Evolutionary conservation across 2,329 filamentous ascomycete genomes (phyloP).

Genomic region (Pseudocercospora ulei): DNA sequence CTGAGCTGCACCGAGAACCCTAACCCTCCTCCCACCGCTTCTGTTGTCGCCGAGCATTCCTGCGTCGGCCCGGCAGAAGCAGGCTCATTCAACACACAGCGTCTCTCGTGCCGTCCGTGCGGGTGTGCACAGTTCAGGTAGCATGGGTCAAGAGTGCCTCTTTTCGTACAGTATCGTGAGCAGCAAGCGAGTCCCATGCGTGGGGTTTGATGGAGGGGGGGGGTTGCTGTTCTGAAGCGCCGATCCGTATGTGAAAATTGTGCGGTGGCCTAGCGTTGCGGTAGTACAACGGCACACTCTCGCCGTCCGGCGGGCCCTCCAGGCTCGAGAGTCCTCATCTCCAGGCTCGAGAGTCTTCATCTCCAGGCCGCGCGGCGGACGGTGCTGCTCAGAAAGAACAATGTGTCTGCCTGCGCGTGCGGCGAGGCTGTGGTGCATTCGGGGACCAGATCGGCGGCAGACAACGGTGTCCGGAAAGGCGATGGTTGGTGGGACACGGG

Average conservation of each 20-base stretch:
- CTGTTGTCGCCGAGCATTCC: too few species aligned
- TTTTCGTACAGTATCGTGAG: too few species aligned
- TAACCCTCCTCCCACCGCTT: too few species aligned
- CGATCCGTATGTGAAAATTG: constrained; percentile 6
- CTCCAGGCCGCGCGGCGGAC: constrained; percentile 5
- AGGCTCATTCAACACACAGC: too few species aligned
- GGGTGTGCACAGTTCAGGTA: too few species aligned
- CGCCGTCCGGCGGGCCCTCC: constrained; percentile 1
- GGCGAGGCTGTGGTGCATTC: background rate
- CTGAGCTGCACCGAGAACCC: too few species aligned
- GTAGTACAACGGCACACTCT: constrained; percentile 3
- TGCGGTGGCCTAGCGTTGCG: constrained; percentile 3
- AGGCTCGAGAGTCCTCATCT: constrained; percentile 4
- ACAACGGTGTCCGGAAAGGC: background rate
- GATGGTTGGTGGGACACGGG: too few species aligned
- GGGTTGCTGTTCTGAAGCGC: background rate
- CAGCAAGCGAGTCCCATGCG: too few species aligned
- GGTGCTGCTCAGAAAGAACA: background rate
- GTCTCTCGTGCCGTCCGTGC: too few species aligned
- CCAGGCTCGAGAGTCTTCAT: constrained; percentile 2
- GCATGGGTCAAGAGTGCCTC: too few species aligned
- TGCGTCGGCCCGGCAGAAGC: too few species aligned
- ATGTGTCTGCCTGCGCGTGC: background rate
- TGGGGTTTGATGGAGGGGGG: too few species aligned
- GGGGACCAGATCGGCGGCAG: constrained; percentile 1